Base-by-base conservation (phyloP, 176 grass and related monocot species). In the Hordeum marinum region DNA sequence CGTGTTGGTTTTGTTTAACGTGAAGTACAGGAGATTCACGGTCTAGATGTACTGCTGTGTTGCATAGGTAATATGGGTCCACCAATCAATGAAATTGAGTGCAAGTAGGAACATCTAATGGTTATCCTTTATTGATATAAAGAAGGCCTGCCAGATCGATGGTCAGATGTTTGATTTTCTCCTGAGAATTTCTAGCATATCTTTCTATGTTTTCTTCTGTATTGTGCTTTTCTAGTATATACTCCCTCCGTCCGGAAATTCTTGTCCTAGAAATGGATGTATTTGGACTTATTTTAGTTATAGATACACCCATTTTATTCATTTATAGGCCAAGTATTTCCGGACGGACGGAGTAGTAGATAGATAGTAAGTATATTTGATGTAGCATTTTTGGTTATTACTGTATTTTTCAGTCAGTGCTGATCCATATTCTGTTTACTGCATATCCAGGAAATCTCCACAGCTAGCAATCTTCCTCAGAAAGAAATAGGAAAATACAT, bases 401-500 rank as follows among this genome's bases (percentile, higher is more conserved):
- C 12, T 83, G 37, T 17, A 58, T 72, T 67, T 72, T 29, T 78
- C 4, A 18, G 18, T 77, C 21, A 24, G 31, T 7, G 70, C 25
- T 55, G 18, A 75, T 66, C 75, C 39, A 77, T 57, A 18, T 75
- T 72, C 41, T 77, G 57, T 37, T 46, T 85, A 50, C 12, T 64
- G 26, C 11, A 13, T 90, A 77, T 52, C 72, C 86, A 99, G 96
- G 96, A 99, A 90, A 99, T 99, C 48, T 99, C 96, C 37, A 90
- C 93, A 20, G 96, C 96, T 46, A 99, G 96, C 86, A 99, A 95
- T 76, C 93, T 99, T 91, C 96, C 93, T 65, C 96, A 96, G 63
- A 99, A 99, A 79, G 96, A 99, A 66, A 99, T 98, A 21, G 96
- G 96, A 46, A 98, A 98, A 75, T 98, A 98, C 78, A 98, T 98